Evolutionary conservation across 192 early-diverging fungal genomes (phyloP).

Genomic region (Podila verticillata): DNA sequence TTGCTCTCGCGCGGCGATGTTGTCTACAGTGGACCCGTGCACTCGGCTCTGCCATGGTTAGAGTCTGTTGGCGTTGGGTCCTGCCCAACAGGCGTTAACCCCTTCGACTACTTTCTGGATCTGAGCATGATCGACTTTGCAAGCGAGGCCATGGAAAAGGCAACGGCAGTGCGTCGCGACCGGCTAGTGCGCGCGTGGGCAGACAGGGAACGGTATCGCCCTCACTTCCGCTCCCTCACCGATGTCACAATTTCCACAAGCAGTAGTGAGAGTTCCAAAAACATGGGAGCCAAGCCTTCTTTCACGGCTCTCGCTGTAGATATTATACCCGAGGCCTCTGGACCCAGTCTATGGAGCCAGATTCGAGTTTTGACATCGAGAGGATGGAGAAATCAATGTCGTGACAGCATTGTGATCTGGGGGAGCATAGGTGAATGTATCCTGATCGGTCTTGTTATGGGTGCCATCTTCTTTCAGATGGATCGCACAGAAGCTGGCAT

Average conservation of each 20-base stretch:
- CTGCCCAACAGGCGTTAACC: constrained; percentile 39
- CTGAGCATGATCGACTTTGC: constrained; percentile 49
- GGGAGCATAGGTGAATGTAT: constrained; percentile 43
- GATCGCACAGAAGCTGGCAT: constrained; percentile 20
- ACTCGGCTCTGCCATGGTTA: constrained; percentile 34
- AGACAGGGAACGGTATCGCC: neutral
- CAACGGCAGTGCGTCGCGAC: constrained; percentile 27
- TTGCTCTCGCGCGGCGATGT: constrained; percentile 44
- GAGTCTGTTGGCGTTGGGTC: constrained; percentile 23
- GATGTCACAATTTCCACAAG: constrained; percentile 56
- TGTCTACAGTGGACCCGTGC: constrained; percentile 42
- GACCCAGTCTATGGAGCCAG: constrained; percentile 34
- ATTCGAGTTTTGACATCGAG: constrained; percentile 26
- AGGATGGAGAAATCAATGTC: constrained; percentile 41
- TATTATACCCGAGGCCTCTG: constrained; percentile 32
- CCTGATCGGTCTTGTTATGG: constrained; percentile 24
- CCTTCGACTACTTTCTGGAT: constrained; percentile 46
- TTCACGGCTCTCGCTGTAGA: constrained; percentile 31
- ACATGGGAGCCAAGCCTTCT: neutral
- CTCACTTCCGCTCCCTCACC: neutral
- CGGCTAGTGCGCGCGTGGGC: constrained; percentile 35
- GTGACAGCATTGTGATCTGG: constrained; percentile 42
- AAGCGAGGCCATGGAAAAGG: constrained; percentile 39
- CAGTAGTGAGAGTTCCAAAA: constrained; percentile 71
- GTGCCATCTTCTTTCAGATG: constrained; percentile 29